These are phyloP conservation scores for Chrysophaeum taylorii DNA, from an alignment of 352 stramenopile genomes.

Conservation along the genomic window DNA sequence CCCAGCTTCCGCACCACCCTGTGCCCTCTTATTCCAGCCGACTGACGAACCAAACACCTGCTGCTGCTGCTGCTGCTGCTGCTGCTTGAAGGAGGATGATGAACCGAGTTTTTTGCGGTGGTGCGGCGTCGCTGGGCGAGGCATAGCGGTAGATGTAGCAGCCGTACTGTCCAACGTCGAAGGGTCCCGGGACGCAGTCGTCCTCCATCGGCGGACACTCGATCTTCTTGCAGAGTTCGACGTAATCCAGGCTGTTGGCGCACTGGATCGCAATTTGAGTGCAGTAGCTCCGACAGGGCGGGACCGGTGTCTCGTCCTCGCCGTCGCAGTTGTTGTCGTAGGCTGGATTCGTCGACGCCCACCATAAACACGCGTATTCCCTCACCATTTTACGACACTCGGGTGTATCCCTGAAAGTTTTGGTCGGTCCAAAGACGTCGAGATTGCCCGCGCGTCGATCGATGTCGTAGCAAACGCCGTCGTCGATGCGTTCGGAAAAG, in stretches of 20 bases:
- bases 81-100: too few species aligned
- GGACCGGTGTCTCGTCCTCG: background rate
- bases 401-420: constrained; percentile 23
- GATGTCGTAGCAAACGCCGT: constrained; percentile 12
- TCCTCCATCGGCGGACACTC: background rate
- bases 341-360: background rate
- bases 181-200: background rate
- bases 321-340: constrained; percentile 20
- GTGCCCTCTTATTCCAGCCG: too few species aligned
- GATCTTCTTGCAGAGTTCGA: constrained; percentile 14
- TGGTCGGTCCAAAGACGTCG: constrained; percentile 21
- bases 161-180: background rate
- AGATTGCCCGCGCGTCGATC: constrained; percentile 1
- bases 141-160: background rate
- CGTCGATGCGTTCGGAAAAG: background rate
- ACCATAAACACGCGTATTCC: constrained; percentile 25
- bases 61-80: too few species aligned
- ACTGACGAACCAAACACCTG: too few species aligned
- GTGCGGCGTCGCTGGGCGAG: too few species aligned
- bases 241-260: constrained; percentile 20
- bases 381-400: constrained; percentile 19
- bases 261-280: constrained; percentile 18
- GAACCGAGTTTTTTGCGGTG: too few species aligned
- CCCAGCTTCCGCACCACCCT: too few species aligned
- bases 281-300: constrained; percentile 15